phyloP scores from a whole-genome alignment of 177 flowering plant genomes.

The Telopea speciosissima region DNA sequence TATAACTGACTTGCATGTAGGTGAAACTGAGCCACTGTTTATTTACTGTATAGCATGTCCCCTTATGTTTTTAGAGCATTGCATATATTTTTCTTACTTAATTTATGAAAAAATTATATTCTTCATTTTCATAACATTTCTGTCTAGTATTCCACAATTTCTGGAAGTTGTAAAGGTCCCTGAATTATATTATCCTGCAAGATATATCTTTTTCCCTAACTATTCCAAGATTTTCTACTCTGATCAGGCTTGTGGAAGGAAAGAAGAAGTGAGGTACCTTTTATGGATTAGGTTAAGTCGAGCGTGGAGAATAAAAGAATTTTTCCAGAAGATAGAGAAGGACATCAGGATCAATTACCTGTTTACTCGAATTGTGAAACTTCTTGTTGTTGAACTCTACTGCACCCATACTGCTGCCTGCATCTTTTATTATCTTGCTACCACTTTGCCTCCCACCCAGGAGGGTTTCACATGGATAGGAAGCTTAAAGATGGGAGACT shows the following conservation, averaged over 20 bases:
- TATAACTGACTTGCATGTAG: neutral
- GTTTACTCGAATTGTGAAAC: conserved; percentile 62
- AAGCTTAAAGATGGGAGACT: conserved; percentile 66
- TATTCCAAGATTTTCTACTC: conserved; percentile 9
- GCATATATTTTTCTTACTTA: too few relatives aligned
- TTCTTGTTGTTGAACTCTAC: conserved; percentile 62
- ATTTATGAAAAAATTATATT: neutral
- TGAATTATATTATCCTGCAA: neutral
- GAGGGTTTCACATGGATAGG: conserved; percentile 88
- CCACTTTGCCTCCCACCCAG: conserved; percentile 48
- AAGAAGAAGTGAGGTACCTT: conserved; percentile 35
- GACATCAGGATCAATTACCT: conserved; percentile 64
- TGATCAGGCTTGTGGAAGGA: conserved; percentile 46
- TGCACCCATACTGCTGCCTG: conserved; percentile 85
- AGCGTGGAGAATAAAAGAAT: conserved; percentile 38
- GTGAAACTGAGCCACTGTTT: neutral
- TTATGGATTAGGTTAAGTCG: conserved; percentile 65
- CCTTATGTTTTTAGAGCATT: neutral
- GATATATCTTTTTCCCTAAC: neutral
- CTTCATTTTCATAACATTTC: neutral
- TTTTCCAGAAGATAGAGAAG: conserved; percentile 61
- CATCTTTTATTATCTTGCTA: conserved; percentile 71
- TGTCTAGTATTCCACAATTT: neutral
- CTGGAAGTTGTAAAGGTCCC: neutral
- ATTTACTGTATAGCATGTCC: neutral